Base-by-base conservation (phyloP, 179 eudicot species). In the Silene coronaria region DNA sequence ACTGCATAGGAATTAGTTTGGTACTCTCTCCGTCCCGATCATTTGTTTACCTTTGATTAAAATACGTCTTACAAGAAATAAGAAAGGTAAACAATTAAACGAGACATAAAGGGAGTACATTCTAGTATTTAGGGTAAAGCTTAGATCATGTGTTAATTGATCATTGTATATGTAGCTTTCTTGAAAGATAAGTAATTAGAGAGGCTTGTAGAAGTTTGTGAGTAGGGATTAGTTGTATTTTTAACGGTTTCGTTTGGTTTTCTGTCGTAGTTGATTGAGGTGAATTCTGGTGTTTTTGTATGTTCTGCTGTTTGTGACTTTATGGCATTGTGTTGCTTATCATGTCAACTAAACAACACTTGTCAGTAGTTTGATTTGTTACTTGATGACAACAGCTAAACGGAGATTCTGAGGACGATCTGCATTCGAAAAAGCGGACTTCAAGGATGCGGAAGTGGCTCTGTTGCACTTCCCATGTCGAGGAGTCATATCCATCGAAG, bases 401-500 rank as follows among this genome's bases (percentile, higher is more conserved):
- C 81, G 75, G 76, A 65, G 78, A 82, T 69, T 48, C 81, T 62
- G 77, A 86, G 75, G 89, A 85, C 89, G 74, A 85, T 86, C 75
- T 83, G 71, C 80, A 84, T 78, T 77, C 83, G 84, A 81, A 85
- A 78, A 88, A 80, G 89, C 78, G 75, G 17, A 68, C 73, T 59
- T 82, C 85, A 64, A 89, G 86, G 86, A 90, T 88, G 90, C 87
- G 89, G 76, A 84, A 82, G 88, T 90, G 95, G 95, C 79, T 90
- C 32, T 90, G 91, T 74, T 90, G 91, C 78, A 79, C 87, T 58
- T 85, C 91, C 78, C 90, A 87, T 24, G 90, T 88, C 46, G 90
- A 88, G 34, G 91, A 90, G 84, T 73, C 90, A 3, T 80, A 85
- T 81, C 88, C 81, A 22, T 59, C 84, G 46, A 76, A 83, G 23